Base-by-base conservation (phyloP, 441 rosid species). In the Iberis amara region DNA sequence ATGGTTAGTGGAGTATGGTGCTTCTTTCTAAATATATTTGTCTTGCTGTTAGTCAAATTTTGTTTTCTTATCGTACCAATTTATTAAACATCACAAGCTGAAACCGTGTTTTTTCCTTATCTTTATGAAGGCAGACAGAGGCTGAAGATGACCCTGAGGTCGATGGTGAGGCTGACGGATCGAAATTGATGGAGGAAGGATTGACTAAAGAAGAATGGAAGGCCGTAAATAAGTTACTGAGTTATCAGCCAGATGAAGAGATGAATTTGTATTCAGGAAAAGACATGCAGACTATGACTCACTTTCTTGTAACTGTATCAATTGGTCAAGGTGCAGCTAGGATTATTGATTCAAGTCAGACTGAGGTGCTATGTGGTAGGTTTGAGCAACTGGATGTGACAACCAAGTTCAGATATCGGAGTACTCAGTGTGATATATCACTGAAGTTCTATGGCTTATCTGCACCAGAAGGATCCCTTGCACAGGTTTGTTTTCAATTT, bases 401-500 rank as follows among this genome's bases (percentile, higher is more conserved):
- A 33, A 84, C 95, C 39, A 94, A 94, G 74, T 73, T 85, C 62
- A 89, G 76, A 64, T 59, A 72, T 65, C 87, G 86, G 48, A 75
- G 94, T 71, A 79, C 79, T 45, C 83, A 81, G 47, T 86, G 81
- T 41, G 87, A 94, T 69, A 76, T 89, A 62, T 74, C 71, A 27
- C 69, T 94, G 71, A 89, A 73, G 72, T 94, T 77, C 62, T 89
- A 86, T 77, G 99, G 99, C 62, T 72, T 94, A 73, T 89, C 95
- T 60, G 83, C 91, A 47, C 99, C 97, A 55, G 99, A 90, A 76
- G 99, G 99, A 66, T 81, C 97, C 23, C 84, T 94, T 73, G 96
- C 96, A 28, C 81, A 94, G 99, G 99, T 94, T 72, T 70, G 85
- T 69, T 71, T 68, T 47, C 42, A 21, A 0, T 13, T 59, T 54